Evolutionary conservation across 2,329 filamentous ascomycete species (phyloP).

Genomic region (Pseudogymnoascus sp.): DNA sequence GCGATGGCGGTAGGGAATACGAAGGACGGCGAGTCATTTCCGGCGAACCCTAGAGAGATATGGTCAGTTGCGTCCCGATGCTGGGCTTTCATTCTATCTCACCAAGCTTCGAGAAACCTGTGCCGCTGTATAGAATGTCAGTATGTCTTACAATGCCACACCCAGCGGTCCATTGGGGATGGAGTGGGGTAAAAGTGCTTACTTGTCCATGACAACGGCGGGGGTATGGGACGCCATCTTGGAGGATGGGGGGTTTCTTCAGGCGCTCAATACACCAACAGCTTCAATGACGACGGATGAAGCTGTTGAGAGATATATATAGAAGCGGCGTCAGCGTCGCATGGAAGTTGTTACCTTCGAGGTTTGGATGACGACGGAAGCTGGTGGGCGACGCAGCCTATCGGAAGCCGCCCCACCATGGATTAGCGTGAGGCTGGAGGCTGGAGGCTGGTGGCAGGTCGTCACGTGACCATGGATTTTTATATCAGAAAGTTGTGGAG

Average conservation of each 20-base stretch:
- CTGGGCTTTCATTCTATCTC: constrained; percentile 28
- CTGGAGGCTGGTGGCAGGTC: not conserved
- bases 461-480: not conserved
- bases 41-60: constrained; percentile 70
- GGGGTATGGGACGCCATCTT: constrained; percentile 96
- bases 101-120: constrained; percentile 99
- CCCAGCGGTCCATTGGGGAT: not conserved
- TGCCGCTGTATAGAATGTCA: constrained; percentile 61
- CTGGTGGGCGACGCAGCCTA: constrained; percentile 8
- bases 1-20: constrained; percentile 98
- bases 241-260: constrained; percentile 16
- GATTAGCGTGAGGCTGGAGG: constrained; percentile 4
- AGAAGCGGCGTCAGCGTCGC: not conserved
- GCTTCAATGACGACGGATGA: not conserved
- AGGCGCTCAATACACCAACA: constrained; percentile 7
- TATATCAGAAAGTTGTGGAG: not conserved
- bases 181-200: constrained; percentile 42
- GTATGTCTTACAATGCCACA: constrained; percentile 13
- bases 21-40: constrained; percentile 98
- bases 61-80: not conserved
- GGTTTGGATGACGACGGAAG: constrained; percentile 9
- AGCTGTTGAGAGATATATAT: constrained; percentile 8
- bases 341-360: constrained; percentile 7
- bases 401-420: constrained; percentile 7
- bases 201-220: constrained; percentile 99